A percentile compares a stretch with the other conserved stretches of the same genome.
Conservation (phyloP, 2,329 filamentous ascomycete species). For the Sporothrix inflata region DNA sequence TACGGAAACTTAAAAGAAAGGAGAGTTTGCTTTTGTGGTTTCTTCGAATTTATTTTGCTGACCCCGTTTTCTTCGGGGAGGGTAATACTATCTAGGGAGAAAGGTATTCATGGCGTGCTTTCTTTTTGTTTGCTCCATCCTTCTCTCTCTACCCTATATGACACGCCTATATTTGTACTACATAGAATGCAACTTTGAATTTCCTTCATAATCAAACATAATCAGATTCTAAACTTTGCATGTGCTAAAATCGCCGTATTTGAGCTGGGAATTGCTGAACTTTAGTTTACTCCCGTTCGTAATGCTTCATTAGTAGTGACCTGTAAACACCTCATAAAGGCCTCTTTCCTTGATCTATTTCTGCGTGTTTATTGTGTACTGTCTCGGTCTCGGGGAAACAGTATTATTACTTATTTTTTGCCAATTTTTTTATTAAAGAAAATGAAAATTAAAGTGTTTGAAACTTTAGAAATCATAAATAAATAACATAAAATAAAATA, state of each 20-base stretch:
- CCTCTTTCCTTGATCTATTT: too few species aligned
- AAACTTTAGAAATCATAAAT: too few species aligned
- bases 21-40: background rate
- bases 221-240: background rate
- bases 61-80: too few species aligned
- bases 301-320: background rate
- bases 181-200: slow-evolving; percentile 4
- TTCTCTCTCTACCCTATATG: background rate
- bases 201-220: background rate
- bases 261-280: background rate
- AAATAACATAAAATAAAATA: too few species aligned
- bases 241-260: background rate
- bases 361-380: too few species aligned
- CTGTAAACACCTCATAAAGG: too few species aligned
- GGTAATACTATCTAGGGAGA: background rate
- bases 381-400: too few species aligned
- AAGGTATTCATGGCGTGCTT: background rate
- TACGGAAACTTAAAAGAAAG: background rate
- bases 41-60: background rate
- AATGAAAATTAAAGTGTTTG: background rate
- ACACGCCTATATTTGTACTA: background rate
- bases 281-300: background rate
- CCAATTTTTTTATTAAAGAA: background rate
- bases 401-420: background rate
- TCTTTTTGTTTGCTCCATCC: background rate